Evolutionary conservation across 192 early-diverging fungal species (phyloP), one percentile per base, ranked within the genome.

Genomic region (Coemansia sp.): DNA sequence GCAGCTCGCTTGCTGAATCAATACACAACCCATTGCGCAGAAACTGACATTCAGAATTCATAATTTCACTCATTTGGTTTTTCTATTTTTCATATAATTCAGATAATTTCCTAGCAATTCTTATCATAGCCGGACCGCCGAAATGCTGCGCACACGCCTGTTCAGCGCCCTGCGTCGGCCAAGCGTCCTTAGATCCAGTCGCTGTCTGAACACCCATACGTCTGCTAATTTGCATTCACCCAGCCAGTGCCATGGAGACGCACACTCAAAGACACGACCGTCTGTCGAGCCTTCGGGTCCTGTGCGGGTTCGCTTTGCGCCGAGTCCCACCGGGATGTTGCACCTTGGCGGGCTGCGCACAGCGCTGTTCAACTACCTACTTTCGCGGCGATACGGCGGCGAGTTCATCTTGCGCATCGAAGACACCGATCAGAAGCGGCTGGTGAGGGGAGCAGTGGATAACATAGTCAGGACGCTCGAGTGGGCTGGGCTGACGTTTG

Each of bases 261-360:
- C 55, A 16, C 17, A 33, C 17, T 12, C 55, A 55, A 16, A 10
- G 20, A 10, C 6, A 7, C 25, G 55, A 0, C 7, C 14, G 5
- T 30, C 30, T 17, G 16, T 62, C 12, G 72, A 76, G 68, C 71
- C 76, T n/a, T 67, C 77, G 1, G 78, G 63, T 5, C 77, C 85
- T 7, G 89, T 86, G 20, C 82, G 94, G 28, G 94, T 94, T 18
- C 87, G 96, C 20, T 98, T 98, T 70, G 96, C 96, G 17, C 96
- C 96, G 5, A 93, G 92, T 49, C 96, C 96, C 5, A 96, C 96
- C 4, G 96, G 96, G 14, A 85, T 89, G 66, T 84, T 98, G 56
- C 96, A 98, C 67, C 86, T 98, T 32, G 96, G 96, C 30, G 94
- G 94, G 10, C 84, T 98, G 50, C 86, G 96, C 29, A 98, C 96